phyloP scores from a whole-genome alignment of 164 flowering plant genomes.

The Platanus orientalis region DNA sequence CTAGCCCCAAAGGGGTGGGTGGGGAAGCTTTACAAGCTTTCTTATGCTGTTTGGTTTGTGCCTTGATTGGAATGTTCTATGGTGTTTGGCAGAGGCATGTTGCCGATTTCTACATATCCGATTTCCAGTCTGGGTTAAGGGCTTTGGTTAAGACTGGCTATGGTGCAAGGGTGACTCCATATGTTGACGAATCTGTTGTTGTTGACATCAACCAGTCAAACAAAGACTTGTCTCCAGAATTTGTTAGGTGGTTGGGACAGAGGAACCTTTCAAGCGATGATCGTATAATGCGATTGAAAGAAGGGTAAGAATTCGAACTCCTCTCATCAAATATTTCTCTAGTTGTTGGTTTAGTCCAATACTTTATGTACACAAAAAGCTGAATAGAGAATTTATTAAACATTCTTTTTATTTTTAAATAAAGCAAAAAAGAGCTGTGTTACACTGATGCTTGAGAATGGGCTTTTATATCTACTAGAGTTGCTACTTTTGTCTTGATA shows the following conservation, averaged over 20 bases:
- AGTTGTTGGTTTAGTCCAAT: neutral
- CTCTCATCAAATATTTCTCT: neutral
- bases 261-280: conserved; percentile 75
- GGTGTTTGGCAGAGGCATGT: conserved; percentile 58
- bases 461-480: neutral
- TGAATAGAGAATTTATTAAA: neutral
- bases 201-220: conserved; percentile 54
- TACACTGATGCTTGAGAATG: neutral
- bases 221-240: conserved; percentile 58
- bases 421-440: neutral
- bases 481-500: conserved; percentile 7
- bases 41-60: neutral
- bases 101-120: conserved; percentile 87
- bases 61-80: neutral
- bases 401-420: too few species aligned
- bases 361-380: neutral
- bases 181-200: conserved; percentile 63
- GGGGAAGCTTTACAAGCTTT: neutral
- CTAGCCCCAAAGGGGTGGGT: too few species aligned
- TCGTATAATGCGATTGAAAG: conserved; percentile 64
- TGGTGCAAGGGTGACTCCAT: conserved; percentile 67
- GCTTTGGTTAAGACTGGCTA: conserved; percentile 88
- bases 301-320: conserved; percentile 46
- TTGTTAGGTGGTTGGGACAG: conserved; percentile 58
- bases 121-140: conserved; percentile 87